Conservation (phyloP, 1,284 basidiomycete genomes). For the Ceratobasidium theobromae region DNA sequence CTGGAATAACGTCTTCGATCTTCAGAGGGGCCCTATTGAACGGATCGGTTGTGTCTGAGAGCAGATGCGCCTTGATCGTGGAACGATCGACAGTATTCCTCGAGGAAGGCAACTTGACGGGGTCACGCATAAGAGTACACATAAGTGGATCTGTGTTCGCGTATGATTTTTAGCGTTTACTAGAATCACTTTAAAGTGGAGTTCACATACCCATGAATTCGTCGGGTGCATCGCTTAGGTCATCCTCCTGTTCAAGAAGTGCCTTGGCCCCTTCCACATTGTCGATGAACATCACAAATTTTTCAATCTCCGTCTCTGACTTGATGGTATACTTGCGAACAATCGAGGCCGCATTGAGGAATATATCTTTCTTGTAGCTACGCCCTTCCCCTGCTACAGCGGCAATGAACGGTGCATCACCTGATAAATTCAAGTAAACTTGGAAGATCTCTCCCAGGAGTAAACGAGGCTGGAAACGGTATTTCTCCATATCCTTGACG, state of each 20-base stretch:
- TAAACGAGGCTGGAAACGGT: constrained; percentile 83
- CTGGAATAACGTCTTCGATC: constrained; percentile 79
- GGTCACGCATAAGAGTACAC: constrained; percentile 94
- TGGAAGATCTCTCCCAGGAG: constrained; percentile 87
- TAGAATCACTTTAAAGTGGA: constrained; percentile 21
- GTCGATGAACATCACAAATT: constrained; percentile 69
- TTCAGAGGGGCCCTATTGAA: constrained; percentile 83
- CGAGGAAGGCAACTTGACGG: constrained; percentile 88
- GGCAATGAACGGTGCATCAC: constrained; percentile 76
- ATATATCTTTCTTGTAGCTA: constrained; percentile 84
- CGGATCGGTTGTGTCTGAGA: constrained; percentile 89
- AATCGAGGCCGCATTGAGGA: constrained; percentile 77
- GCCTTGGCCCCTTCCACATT: constrained; percentile 84
- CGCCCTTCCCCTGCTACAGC: constrained; percentile 93
- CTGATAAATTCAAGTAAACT: constrained; percentile 88
- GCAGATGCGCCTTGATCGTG: constrained; percentile 93
- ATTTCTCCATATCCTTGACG: constrained; percentile 86
- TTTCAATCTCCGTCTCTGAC: constrained; percentile 76
- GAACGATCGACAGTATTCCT: constrained; percentile 79
- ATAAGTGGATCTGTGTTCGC: constrained; percentile 76
- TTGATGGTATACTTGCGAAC: constrained; percentile 71
- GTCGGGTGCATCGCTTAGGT: constrained; percentile 91
- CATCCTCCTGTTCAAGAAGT: constrained; percentile 83
- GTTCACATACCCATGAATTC: constrained; percentile 79
- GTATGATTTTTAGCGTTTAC: not conserved